Conservation (phyloP, 495 filamentous ascomycete species). For the Tetracladium setigerum region DNA sequence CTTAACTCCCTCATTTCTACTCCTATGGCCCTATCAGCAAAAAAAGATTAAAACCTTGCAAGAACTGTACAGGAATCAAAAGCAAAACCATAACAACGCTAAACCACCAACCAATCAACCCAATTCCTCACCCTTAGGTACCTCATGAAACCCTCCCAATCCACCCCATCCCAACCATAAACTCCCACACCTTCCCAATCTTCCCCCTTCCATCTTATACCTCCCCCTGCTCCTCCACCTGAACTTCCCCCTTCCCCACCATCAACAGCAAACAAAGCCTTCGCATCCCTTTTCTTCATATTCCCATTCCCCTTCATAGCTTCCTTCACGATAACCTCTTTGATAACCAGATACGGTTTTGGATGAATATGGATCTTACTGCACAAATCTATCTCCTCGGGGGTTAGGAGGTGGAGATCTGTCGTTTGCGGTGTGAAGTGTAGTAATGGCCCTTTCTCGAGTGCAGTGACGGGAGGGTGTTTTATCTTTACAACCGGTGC, state of each 20-base stretch:
- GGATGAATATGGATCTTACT: conserved; percentile 73
- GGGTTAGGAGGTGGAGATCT: conserved; percentile 79
- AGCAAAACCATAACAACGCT: no score
- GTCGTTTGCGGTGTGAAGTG: conserved; percentile 62
- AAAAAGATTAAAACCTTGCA: no score
- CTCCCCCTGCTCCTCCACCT: no score
- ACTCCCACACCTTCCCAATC: no score
- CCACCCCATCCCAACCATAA: no score
- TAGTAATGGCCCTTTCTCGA: conserved; percentile 44
- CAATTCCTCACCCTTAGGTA: conserved; percentile 41
- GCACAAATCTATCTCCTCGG: conserved; percentile 81
- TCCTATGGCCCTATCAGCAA: no score
- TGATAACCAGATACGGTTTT: conserved; percentile 91
- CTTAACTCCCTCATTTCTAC: no score
- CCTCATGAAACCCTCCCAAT: conserved; percentile 28
- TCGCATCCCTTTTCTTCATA: conserved; percentile 85
- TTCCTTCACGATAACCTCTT: conserved; percentile 80
- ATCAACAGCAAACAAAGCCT: conserved; percentile 23
- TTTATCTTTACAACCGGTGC: conserved; percentile 30
- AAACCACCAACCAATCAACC: no score
- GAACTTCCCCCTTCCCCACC: conserved; percentile 18
- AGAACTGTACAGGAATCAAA: no score
- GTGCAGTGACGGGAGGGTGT: conserved; percentile 41
- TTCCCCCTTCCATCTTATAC: no score
- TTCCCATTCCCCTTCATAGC: conserved; percentile 79